Percentiles rank a stretch among this genome's conserved stretches.
These are phyloP conservation scores for Arachis stenosperma DNA, from an alignment of 306 rosid genomes.

Conservation along the genomic window DNA sequence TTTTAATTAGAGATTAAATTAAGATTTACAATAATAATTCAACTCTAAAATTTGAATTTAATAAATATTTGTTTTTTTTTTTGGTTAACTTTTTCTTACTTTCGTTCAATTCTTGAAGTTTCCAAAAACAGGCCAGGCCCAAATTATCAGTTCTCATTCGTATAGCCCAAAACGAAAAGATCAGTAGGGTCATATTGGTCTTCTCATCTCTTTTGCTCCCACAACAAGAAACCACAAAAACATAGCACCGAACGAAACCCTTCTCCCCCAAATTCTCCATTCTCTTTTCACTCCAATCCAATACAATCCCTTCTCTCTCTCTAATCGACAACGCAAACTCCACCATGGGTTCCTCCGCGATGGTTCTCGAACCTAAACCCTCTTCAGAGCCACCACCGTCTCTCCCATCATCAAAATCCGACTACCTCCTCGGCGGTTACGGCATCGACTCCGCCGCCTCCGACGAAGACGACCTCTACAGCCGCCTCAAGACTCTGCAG, in stretches of 20 bases:
- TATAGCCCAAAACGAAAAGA: no score
- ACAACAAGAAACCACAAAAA: not conserved
- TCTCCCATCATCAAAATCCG: conserved; percentile 59
- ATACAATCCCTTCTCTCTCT: not conserved
- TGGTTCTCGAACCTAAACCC: conserved; percentile 77
- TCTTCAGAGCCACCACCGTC: conserved; percentile 68
- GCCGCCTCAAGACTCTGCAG: conserved; percentile 72
- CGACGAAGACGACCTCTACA: conserved; percentile 89
- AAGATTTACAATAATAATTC: no score
- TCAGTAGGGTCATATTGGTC: not conserved
- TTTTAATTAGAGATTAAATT: no score
- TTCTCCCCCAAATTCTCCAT: conserved; percentile 17
- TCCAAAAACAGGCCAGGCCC: no score
- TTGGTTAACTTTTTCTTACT: no score
- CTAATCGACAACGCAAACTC: not conserved
- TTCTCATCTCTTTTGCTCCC: not conserved
- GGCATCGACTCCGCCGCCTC: conserved; percentile 40
- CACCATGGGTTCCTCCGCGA: conserved; percentile 74
- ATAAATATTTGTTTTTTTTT: no score
- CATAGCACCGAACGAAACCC: conserved; percentile 24
- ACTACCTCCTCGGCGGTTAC: conserved; percentile 45
- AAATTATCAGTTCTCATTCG: no score
- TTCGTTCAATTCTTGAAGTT: no score
- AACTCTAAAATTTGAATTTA: no score
- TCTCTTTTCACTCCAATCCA: not conserved